phyloP scores from a whole-genome alignment of 306 rosid genomes.

The Dryas drummondii region DNA sequence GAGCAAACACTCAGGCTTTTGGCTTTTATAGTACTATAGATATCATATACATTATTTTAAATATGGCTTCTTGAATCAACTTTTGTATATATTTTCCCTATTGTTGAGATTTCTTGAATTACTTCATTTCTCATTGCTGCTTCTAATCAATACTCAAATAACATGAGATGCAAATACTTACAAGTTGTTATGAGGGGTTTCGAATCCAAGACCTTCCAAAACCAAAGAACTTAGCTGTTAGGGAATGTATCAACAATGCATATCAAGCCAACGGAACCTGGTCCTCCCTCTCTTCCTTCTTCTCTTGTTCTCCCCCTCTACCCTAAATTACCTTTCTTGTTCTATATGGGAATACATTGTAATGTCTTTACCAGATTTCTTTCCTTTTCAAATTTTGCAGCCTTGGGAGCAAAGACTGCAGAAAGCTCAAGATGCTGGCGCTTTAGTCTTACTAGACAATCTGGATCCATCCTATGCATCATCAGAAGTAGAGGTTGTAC shows the following conservation, averaged over 20 bases:
- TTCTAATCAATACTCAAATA: background rate
- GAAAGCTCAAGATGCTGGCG: constrained; percentile 41
- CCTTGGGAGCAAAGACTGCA: constrained; percentile 50
- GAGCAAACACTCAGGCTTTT: background rate
- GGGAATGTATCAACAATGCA: background rate
- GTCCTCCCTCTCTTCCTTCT: background rate
- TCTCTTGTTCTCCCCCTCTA: background rate
- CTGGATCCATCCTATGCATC: constrained; percentile 61
- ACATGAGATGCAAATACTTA: background rate
- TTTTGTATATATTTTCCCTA: background rate
- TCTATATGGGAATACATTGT: background rate
- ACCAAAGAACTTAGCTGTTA: background rate
- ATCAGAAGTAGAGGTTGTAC: constrained; percentile 53
- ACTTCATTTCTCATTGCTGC: background rate
- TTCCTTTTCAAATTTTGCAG: constrained; percentile 27
- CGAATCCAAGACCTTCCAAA: background rate
- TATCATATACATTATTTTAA: too few relatives aligned
- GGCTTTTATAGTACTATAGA: background rate
- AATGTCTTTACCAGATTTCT: constrained; percentile 1
- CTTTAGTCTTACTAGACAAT: constrained; percentile 53
- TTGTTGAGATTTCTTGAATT: background rate
- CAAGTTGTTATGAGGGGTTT: background rate
- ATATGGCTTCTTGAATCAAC: background rate
- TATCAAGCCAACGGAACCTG: background rate
- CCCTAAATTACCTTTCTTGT: background rate